phyloP scores from a whole-genome alignment of 1,284 basidiomycete genomes.

The Papiliotrema terrestris region DNA sequence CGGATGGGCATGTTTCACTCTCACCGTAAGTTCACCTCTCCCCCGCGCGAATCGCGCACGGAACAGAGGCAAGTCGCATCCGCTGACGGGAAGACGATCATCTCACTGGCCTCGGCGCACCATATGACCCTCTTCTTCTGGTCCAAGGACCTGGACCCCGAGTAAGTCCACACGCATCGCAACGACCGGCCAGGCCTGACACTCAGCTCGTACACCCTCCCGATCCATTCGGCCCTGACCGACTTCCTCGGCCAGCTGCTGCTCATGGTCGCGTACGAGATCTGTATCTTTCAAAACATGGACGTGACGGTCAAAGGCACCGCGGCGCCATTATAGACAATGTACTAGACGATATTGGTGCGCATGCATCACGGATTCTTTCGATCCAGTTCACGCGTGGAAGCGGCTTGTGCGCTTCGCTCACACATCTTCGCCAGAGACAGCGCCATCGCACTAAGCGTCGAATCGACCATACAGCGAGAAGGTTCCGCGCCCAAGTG shows the following conservation, averaged over 20 bases:
- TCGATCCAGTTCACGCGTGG: no score
- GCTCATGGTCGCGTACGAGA: constrained; percentile 55
- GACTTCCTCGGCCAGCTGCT: constrained; percentile 87
- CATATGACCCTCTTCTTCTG: constrained; percentile 74
- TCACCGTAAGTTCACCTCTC: constrained; percentile 56
- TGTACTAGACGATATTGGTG: no score
- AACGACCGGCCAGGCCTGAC: not conserved
- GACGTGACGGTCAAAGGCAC: constrained; percentile 25
- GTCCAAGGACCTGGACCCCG: constrained; percentile 79
- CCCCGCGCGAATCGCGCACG: not conserved
- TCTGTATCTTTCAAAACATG: constrained; percentile 45
- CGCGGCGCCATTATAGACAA: not conserved
- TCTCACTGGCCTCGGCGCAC: constrained; percentile 68
- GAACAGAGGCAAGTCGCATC: not conserved
- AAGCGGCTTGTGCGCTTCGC: no score
- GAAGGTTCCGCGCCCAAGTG: no score
- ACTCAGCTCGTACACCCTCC: constrained; percentile 73
- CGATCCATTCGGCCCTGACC: constrained; percentile 83
- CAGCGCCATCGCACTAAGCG: no score
- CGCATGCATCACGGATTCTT: no score
- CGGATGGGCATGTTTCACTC: constrained; percentile 63
- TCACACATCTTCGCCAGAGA: no score
- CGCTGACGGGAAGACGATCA: constrained; percentile 56
- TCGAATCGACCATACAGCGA: no score
- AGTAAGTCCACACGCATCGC: constrained; percentile 47